Evolutionary conservation across 495 filamentous ascomycete species (phyloP), one percentile per base, ranked within the genome.

Genomic region (Aspergillus hancockii): DNA sequence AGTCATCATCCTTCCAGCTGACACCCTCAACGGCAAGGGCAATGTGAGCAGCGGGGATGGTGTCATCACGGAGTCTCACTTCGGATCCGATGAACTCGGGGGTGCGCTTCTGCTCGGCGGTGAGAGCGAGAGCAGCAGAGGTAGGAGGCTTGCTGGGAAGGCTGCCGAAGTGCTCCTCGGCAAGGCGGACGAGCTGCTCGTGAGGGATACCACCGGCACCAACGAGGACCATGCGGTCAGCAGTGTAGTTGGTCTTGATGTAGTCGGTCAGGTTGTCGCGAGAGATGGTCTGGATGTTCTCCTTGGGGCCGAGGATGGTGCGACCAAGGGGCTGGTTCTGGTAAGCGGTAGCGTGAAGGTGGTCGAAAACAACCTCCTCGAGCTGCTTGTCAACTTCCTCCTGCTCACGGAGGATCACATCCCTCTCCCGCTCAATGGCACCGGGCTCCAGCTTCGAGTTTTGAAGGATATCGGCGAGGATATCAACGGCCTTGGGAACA

Each of bases 331-430:
- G 90, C 80, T 99, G 94, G 71, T 83, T 79, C 81, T 97, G 91
- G 88, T 89, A 99, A 62, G 94, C 95, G 54, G 94, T 98, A 71
- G 94, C 95, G 78, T 99, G 94, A 16, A 99, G 85, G 79, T 99
- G 94, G 79, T 99, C 94, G 71, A 99, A 99, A 30, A 99, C 95
- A 65, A 99, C 94, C 76, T 99, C 94, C 79, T 99, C 94, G 19
- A 98, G 80, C 81, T 97, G 92, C 85, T 98, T 98, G 82, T 98
- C 95, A 67, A 99, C 94, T 82, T 99, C 94, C 81, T 99, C 95
- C 66, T 96, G 91, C 81, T 99, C 94, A 65, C 94, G 90, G 63
- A 99, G 86, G 71, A 99, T 99, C 67, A 99, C 94, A 73, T 96
- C 93, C 64, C 94, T 87, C 79, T 99, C 94, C 45, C 94, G 88